Evolutionary conservation across 257 asterid species (phyloP).

Genomic region (Linderniella brevidens): DNA sequence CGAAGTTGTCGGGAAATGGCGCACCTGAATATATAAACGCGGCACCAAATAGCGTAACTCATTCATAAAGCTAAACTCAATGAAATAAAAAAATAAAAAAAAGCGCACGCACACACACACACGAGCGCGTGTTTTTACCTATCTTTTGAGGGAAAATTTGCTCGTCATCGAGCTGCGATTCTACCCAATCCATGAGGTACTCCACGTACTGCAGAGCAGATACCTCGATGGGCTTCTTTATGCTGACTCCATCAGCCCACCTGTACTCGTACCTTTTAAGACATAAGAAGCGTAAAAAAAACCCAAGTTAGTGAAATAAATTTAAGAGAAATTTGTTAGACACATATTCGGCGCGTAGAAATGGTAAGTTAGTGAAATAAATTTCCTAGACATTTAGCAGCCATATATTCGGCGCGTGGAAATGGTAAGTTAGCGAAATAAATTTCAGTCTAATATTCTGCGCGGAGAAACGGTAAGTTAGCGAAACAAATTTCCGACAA

Average conservation of each 20-base stretch:
- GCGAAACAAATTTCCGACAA: no score
- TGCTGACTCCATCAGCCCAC: conserved; percentile 4
- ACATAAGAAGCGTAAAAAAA: background rate
- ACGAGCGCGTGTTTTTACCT: background rate
- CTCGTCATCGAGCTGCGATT: conserved; percentile 3
- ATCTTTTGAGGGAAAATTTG: background rate
- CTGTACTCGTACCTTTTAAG: conserved; percentile 4
- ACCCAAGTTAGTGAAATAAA: no score
- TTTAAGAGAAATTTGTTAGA: no score
- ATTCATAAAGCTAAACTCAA: no score
- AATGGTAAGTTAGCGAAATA: no score
- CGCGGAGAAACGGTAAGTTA: no score
- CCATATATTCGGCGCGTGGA: no score
- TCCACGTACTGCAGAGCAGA: conserved; percentile 5
- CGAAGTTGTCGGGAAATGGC: conserved; percentile 2
- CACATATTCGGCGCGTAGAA: no score
- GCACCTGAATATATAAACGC: background rate
- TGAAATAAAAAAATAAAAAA: background rate
- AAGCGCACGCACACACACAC: background rate
- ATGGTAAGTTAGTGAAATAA: no score
- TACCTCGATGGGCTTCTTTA: conserved; percentile 5
- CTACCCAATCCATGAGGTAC: conserved; percentile 2
- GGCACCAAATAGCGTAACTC: no score
- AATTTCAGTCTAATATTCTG: no score
- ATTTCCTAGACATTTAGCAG: no score